phyloP scores from a whole-genome alignment of 768 basidiomycete species.

The Vararia minispora region DNA sequence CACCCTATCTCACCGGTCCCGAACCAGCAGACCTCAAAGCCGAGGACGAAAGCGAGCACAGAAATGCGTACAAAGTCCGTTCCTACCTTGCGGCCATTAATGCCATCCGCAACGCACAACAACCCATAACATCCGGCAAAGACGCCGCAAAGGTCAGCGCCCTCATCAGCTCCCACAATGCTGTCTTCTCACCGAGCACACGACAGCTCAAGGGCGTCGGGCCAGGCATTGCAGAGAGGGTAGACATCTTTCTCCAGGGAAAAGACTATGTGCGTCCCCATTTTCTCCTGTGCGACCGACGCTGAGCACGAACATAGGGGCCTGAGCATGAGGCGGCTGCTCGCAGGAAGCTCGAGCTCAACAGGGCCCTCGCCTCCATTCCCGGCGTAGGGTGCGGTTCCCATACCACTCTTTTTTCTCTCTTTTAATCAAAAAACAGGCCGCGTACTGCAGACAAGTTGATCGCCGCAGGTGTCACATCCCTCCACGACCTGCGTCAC shows the following conservation, averaged over 20 bases:
- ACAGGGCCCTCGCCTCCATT: slow-evolving; percentile 20
- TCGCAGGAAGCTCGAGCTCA: not conserved
- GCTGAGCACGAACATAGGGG: slow-evolving; percentile 13
- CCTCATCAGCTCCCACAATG: not conserved
- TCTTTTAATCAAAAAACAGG: slow-evolving; percentile 7
- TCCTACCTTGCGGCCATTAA: slow-evolving; percentile 11
- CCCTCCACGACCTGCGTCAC: slow-evolving; percentile 29
- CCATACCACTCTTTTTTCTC: not conserved
- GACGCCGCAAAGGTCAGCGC: slow-evolving; percentile 12
- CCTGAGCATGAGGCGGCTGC: slow-evolving; percentile 14
- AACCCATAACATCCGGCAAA: slow-evolving; percentile 7
- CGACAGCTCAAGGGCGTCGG: slow-evolving; percentile 12
- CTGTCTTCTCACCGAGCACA: not conserved
- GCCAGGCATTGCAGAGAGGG: slow-evolving; percentile 11
- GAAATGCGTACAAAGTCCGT: slow-evolving; percentile 15
- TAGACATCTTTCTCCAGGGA: slow-evolving; percentile 12
- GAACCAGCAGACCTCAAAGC: slow-evolving; percentile 12
- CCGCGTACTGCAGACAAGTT: slow-evolving; percentile 29
- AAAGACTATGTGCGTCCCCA: slow-evolving; percentile 12
- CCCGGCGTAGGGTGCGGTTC: slow-evolving; percentile 37
- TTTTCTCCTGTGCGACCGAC: slow-evolving; percentile 5
- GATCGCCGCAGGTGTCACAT: slow-evolving; percentile 37
- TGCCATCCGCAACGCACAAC: slow-evolving; percentile 4
- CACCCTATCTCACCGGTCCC: too few relatives aligned
- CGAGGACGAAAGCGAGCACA: slow-evolving; percentile 6